phyloP scores from a whole-genome alignment of 139 green algal species.

The Ettlia oleoabundans region DNA sequence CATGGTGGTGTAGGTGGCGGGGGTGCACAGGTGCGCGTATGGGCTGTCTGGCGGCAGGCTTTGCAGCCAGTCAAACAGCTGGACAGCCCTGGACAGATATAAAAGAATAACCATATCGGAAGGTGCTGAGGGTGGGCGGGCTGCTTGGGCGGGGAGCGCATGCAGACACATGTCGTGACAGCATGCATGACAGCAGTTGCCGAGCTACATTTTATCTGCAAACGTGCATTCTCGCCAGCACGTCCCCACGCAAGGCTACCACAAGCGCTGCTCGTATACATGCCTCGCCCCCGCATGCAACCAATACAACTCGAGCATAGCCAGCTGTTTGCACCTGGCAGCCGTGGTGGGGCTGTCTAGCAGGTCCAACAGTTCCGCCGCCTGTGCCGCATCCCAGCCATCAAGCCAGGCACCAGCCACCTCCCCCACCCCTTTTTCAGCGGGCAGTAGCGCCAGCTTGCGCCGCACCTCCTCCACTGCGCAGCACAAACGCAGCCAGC shows the following conservation, averaged over 20 bases:
- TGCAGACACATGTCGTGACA: too few relatives aligned
- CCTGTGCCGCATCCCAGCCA: background rate
- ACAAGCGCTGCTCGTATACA: too few relatives aligned
- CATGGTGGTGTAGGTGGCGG: constrained; percentile 60
- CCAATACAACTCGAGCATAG: too few relatives aligned
- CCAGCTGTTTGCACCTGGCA: too few relatives aligned
- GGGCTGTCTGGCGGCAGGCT: constrained; percentile 36
- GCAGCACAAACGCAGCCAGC: background rate
- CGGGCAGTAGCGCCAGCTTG: constrained; percentile 26
- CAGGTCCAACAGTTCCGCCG: background rate
- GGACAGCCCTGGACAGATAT: constrained; percentile 56
- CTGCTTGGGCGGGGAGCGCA: too few relatives aligned
- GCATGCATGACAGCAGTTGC: too few relatives aligned
- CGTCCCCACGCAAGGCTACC: too few relatives aligned
- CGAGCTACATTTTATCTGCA: too few relatives aligned
- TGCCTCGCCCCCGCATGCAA: too few relatives aligned
- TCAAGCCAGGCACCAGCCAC: constrained; percentile 14
- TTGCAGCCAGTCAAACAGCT: constrained; percentile 74
- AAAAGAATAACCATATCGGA: too few relatives aligned
- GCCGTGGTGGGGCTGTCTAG: constrained; percentile 5
- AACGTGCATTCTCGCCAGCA: too few relatives aligned
- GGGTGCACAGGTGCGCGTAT: constrained; percentile 54
- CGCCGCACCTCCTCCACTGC: constrained; percentile 14
- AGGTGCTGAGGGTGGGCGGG: too few relatives aligned
- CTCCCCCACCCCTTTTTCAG: background rate